These are phyloP conservation scores for Botrytis paeoniae DNA, from an alignment of 2,329 filamentous ascomycete genomes.

Conservation along the genomic window DNA sequence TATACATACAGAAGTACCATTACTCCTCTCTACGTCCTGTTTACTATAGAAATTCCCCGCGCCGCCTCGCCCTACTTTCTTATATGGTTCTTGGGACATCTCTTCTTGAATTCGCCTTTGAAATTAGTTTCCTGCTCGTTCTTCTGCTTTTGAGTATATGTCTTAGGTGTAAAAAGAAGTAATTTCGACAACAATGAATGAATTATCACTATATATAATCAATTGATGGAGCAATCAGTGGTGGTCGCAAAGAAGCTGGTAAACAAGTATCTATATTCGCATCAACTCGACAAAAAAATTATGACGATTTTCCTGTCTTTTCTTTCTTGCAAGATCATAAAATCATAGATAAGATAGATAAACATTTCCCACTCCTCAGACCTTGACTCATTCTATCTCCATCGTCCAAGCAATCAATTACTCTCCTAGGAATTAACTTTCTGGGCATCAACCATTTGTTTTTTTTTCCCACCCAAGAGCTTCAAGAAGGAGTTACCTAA, in stretches of 20 bases:
- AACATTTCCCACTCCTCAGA: not conserved
- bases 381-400: not conserved
- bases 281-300: not conserved
- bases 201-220: not conserved
- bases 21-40: slow-evolving; percentile 45
- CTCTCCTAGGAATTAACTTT: not conserved
- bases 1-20: slow-evolving; percentile 18
- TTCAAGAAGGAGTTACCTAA: not conserved
- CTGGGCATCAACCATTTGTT: not conserved
- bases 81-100: slow-evolving; percentile 33
- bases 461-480: not conserved
- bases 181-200: not conserved
- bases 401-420: slow-evolving; percentile 2
- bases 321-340: not conserved
- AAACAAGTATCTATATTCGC: not conserved
- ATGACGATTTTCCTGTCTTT: not conserved
- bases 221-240: not conserved
- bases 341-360: not conserved
- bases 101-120: not conserved
- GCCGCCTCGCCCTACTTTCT: slow-evolving; percentile 57
- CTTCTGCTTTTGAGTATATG: not conserved
- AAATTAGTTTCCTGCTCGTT: not conserved
- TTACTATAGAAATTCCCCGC: slow-evolving; percentile 61
- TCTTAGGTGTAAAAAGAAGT: not conserved
- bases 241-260: not conserved